Evolutionary conservation across 129 eudicot genomes (phyloP).

Genomic region (Pulicaria dysenterica): DNA sequence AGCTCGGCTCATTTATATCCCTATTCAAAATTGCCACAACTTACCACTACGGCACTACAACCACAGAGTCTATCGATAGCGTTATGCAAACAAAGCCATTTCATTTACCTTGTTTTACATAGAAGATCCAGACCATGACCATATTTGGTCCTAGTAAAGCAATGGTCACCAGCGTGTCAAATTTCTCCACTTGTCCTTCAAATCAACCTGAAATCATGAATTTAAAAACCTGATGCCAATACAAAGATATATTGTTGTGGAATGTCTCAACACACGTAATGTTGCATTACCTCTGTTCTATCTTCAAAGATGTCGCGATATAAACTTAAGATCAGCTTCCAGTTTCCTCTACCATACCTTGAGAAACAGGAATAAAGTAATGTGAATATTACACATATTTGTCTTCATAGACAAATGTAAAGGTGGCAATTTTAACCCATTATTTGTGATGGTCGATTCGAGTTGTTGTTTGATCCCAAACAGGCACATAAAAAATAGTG

Average conservation of each 20-base stretch:
- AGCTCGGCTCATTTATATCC: no score
- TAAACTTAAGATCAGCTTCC: constrained; percentile 63
- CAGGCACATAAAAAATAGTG: background rate
- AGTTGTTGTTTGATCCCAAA: constrained; percentile 17
- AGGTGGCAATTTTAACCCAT: background rate
- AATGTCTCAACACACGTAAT: background rate
- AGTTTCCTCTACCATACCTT: constrained; percentile 74
- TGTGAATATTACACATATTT: background rate
- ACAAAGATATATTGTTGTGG: background rate
- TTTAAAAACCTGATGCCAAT: background rate
- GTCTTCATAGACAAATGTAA: constrained; percentile 2
- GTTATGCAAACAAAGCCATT: constrained; percentile 16
- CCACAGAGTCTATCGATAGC: background rate
- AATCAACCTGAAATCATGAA: constrained; percentile 54
- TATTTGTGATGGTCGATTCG: background rate
- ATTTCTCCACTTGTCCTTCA: constrained; percentile 87
- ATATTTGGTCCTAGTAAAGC: constrained; percentile 2
- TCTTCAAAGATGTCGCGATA: constrained; percentile 61
- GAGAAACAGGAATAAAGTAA: constrained; percentile 19
- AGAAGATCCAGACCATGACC: constrained; percentile 2
- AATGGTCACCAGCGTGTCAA: constrained; percentile 35
- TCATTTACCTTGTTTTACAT: constrained; percentile 27
- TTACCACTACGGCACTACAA: background rate
- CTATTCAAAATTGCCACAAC: background rate
- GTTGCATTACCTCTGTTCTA: constrained; percentile 64